Evolutionary conservation across 805 yeast species (phyloP), one percentile per base, ranked within the genome.

Genomic region (Millerozyma miso): DNA sequence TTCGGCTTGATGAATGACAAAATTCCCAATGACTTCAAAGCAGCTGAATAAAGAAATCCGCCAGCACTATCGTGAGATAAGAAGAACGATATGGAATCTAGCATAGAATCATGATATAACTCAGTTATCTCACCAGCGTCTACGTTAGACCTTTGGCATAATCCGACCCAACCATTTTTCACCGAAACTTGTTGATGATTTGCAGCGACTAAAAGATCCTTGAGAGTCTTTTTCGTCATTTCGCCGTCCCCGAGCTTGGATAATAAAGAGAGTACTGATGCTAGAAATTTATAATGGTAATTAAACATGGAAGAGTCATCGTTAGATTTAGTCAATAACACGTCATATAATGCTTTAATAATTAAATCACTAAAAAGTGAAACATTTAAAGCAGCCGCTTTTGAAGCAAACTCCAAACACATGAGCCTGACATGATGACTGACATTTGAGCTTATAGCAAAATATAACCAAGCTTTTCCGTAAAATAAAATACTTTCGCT

Each of bases 81-180:
- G 7, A 39, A 48, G 3, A 33, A 37, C 15, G 51, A 47, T 1
- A 45, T 40, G 4, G 62, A 50, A 4, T 39, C 54, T 4, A 58
- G 48, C 12, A 67, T 55, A 0, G 40, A 39, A 0, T 57, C 51
- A 8, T 59, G 55, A 15, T 60, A 47, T 2, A 55, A 43, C 19
- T 42, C 42, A 14, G 84, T 76, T 26, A 88, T 58, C 1, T 52
- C 49, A 13, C 85, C 85, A 2, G 96, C 87, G 56, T 90, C 95
- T 29, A 65, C 43, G 6, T 42, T 44, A 5, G 85, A 74, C 37
- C 77, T 67, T 52, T 83, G 77, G 31, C 81, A 81, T 34, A 88
- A 62, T 0, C 85, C 85, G 29, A 88, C 84, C 98, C 98, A 91
- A 1, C 84, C 82, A 46, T 76, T 62, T 64, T 57, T 69, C 64